These are phyloP conservation scores for Saposhnikovia divaricata DNA, from an alignment of 129 eudicot species.

Conservation along the genomic window DNA sequence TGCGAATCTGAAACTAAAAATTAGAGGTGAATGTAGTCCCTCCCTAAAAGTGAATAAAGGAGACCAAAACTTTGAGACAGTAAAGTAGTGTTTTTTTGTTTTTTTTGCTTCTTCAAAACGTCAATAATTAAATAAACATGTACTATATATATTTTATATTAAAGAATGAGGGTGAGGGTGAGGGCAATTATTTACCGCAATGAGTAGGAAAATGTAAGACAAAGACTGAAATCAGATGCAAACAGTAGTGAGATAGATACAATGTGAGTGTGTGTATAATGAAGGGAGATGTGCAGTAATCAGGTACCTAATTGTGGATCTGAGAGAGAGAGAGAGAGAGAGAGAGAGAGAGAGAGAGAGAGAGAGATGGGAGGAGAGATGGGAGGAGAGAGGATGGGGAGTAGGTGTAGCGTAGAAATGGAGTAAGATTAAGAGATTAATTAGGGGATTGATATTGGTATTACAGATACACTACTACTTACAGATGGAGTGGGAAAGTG, in stretches of 20 bases:
- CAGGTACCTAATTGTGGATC: conserved; percentile 74
- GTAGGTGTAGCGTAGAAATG: conserved; percentile 38
- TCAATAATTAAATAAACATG: background rate
- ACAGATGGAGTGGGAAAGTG: background rate
- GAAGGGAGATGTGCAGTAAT: conserved; percentile 23
- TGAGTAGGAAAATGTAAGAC: background rate
- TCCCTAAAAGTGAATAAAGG: conserved; percentile 1
- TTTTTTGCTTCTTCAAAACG: conserved; percentile 16
- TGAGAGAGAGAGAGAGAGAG: no score
- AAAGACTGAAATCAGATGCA: background rate
- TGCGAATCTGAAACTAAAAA: conserved; percentile 13
- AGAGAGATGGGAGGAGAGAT: no score
- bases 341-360: background rate
- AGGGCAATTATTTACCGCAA: background rate
- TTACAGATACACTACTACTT: background rate
- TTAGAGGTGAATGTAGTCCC: conserved; percentile 13
- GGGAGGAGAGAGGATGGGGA: conserved; percentile 19
- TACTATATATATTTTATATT: background rate
- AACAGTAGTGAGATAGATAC: background rate
- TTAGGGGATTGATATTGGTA: background rate
- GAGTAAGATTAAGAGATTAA: conserved; percentile 29
- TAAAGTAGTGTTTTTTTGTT: conserved; percentile 8
- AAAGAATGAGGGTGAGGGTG: background rate
- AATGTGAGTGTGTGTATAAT: background rate
- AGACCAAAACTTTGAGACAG: background rate